phyloP scores from a whole-genome alignment of 2,329 filamentous ascomycete genomes.

The Colletotrichum orchidophilum region DNA sequence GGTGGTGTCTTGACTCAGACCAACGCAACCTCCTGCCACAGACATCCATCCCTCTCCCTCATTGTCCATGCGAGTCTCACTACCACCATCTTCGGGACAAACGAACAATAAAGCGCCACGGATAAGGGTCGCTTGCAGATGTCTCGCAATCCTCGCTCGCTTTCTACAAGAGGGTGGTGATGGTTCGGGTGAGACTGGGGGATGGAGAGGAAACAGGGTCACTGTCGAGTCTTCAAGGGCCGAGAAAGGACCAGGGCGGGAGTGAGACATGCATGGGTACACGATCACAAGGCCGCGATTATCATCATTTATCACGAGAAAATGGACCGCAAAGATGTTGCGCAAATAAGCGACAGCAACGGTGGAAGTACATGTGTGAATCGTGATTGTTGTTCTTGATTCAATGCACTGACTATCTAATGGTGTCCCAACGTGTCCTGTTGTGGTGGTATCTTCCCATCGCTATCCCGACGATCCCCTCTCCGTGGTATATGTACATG shows the following conservation, averaged over 20 bases:
- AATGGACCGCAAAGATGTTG: not conserved
- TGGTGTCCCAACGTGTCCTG: not conserved
- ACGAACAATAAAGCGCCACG: slow-evolving; percentile 21
- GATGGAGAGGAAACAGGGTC: not conserved
- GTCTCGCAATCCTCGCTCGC: not conserved
- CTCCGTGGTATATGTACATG: slow-evolving; percentile 6
- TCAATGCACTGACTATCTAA: not conserved
- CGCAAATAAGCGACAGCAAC: not conserved
- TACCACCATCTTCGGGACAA: not conserved
- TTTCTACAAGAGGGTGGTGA: not conserved
- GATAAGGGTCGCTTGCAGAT: slow-evolving; percentile 12
- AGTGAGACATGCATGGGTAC: slow-evolving; percentile 28
- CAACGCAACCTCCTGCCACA: not conserved
- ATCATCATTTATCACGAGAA: not conserved
- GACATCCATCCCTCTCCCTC: not conserved
- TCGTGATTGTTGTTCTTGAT: not conserved
- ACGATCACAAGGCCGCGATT: slow-evolving; percentile 12
- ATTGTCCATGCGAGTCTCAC: not conserved
- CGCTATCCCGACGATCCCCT: not conserved
- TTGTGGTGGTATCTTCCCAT: slow-evolving; percentile 24
- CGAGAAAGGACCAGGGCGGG: not conserved
- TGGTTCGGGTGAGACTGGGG: too few species aligned
- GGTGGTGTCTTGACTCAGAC: slow-evolving; percentile 16
- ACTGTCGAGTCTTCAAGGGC: not conserved
- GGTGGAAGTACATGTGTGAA: not conserved